Conservation (phyloP, 2,329 filamentous ascomycete genomes). For the Scytalidium lignicola region DNA sequence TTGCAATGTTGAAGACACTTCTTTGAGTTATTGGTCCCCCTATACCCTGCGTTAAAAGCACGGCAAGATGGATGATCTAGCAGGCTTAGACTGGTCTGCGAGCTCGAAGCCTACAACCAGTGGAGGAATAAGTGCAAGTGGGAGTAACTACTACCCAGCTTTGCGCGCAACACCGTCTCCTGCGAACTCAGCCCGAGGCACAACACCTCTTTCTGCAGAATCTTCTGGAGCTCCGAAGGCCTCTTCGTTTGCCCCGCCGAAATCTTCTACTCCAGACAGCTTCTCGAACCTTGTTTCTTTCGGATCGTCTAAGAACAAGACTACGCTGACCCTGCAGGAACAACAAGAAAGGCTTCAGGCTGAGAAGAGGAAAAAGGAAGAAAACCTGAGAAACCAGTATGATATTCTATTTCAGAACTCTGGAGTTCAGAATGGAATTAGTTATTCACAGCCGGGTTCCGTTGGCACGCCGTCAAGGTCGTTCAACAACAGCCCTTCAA, state of each 20-base stretch:
- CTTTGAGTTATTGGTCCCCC: background rate
- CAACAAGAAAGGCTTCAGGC: constrained; percentile 64
- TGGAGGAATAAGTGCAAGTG: constrained; percentile 39
- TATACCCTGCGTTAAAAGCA: background rate
- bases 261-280: constrained; percentile 55
- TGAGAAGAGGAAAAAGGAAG: constrained; percentile 67
- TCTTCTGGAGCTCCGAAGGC: constrained; percentile 34
- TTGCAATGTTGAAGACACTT: background rate
- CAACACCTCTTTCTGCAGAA: constrained; percentile 43
- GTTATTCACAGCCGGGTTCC: background rate
- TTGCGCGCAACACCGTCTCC: constrained; percentile 45
- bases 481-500: background rate
- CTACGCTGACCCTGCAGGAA: constrained; percentile 66
- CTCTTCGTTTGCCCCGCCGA: constrained; percentile 29
- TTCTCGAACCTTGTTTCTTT: constrained; percentile 73
- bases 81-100: constrained; percentile 54
- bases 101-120: constrained; percentile 27
- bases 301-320: constrained; percentile 54
- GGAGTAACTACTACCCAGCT: constrained; percentile 38
- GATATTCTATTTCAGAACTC: constrained; percentile 61
- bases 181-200: constrained; percentile 50
- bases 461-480: background rate
- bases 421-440: background rate
- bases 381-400: constrained; percentile 64
- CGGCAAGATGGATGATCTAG: constrained; percentile 55